Evolutionary conservation across 306 rosid genomes (phyloP).

Genomic region (Pueraria montana): DNA sequence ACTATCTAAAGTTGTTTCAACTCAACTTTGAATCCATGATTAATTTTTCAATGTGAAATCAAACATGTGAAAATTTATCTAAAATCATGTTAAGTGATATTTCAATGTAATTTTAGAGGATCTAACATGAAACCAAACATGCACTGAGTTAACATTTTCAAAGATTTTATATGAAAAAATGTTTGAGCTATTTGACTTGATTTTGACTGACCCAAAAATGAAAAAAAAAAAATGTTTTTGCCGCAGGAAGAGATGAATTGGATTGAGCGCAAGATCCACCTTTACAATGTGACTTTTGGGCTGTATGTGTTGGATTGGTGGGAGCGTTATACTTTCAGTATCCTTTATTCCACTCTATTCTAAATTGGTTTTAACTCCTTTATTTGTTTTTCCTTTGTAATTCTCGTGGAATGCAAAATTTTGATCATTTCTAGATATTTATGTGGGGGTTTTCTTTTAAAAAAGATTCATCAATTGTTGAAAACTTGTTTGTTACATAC

Average conservation of each 20-base stretch:
- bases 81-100: no score
- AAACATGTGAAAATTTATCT: no score
- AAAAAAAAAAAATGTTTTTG: no score
- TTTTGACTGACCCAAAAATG: background rate
- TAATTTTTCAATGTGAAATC: no score
- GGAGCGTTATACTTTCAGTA: constrained; percentile 95
- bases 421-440: constrained; percentile 33
- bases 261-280: constrained; percentile 86
- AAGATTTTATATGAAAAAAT: background rate
- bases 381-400: background rate
- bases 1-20: no score
- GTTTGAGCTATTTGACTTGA: constrained; percentile 15
- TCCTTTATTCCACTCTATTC: constrained; percentile 52
- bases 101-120: no score
- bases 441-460: constrained; percentile 3
- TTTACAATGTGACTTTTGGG: constrained; percentile 97
- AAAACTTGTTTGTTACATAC: constrained; percentile 12
- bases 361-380: constrained; percentile 32
- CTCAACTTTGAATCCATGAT: no score
- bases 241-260: constrained; percentile 76
- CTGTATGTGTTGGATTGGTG: constrained; percentile 96
- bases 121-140: no score
- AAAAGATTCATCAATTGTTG: background rate
- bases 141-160: background rate
- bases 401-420: constrained; percentile 17